phyloP scores from a whole-genome alignment of 169 alveolate species.

The Plasmodium cynomolgi region DNA sequence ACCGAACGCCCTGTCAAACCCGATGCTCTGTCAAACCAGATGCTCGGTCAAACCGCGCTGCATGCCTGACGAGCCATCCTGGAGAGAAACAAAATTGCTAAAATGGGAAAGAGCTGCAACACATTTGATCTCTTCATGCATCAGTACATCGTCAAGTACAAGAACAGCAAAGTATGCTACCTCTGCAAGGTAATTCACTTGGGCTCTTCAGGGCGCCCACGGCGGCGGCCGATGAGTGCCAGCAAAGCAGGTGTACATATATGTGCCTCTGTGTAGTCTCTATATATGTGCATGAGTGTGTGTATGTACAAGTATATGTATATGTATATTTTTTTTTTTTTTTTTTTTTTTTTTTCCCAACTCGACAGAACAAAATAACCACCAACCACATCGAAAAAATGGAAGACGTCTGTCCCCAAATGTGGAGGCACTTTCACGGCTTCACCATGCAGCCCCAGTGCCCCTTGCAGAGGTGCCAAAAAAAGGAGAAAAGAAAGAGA shows the following conservation, averaged over 20 bases:
- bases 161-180: conserved; percentile 41
- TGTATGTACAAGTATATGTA: too few relatives aligned
- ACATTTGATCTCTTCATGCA: conserved; percentile 47
- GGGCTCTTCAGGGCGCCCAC: background rate
- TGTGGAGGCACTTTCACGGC: conserved; percentile 72
- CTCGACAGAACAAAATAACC: conserved; percentile 18
- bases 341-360: background rate
- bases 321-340: background rate
- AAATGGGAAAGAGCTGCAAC: conserved; percentile 9
- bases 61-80: background rate
- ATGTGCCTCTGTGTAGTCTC: too few relatives aligned
- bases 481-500: conserved; percentile 3
- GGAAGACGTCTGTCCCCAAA: conserved; percentile 55
- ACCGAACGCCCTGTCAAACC: background rate
- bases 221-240: background rate
- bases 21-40: background rate
- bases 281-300: too few relatives aligned
- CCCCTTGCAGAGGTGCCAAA: conserved; percentile 48
- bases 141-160: conserved; percentile 51
- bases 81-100: conserved; percentile 6
- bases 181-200: conserved; percentile 29
- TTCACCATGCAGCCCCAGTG: conserved; percentile 61
- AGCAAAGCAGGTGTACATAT: background rate
- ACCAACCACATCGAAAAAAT: conserved; percentile 41
- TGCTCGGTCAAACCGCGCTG: background rate